phyloP scores from a whole-genome alignment of 805 yeast species.

The Schizosaccharomyces octosporus region DNA sequence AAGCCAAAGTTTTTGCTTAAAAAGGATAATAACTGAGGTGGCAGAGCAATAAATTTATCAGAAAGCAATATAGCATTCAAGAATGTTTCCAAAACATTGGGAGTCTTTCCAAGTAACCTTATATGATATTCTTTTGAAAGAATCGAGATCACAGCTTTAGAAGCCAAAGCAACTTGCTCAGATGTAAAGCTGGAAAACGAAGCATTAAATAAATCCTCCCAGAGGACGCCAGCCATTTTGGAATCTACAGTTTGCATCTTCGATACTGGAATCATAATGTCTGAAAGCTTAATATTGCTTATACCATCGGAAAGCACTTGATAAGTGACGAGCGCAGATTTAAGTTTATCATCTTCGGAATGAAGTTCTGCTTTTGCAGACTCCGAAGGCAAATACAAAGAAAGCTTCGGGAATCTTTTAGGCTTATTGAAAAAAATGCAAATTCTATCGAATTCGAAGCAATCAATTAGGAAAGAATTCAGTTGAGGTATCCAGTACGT shows the following conservation, averaged over 20 bases:
- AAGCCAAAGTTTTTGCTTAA: conserved; percentile 68
- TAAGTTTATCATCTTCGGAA: background rate
- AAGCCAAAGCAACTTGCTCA: conserved; percentile 60
- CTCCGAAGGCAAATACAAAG: background rate
- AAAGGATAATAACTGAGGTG: conserved; percentile 82
- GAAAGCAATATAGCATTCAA: conserved; percentile 54
- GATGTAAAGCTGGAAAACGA: conserved; percentile 51
- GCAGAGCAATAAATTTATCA: conserved; percentile 43
- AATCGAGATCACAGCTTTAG: conserved; percentile 50
- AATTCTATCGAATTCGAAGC: background rate
- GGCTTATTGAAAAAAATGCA: background rate
- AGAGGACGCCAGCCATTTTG: conserved; percentile 18
- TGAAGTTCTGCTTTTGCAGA: too few relatives aligned
- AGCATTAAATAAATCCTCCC: conserved; percentile 66
- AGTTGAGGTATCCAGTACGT: conserved; percentile 91
- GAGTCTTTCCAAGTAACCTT: conserved; percentile 67
- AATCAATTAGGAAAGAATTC: conserved; percentile 21
- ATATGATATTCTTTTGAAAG: conserved; percentile 77
- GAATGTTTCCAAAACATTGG: conserved; percentile 66
- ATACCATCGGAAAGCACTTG: background rate
- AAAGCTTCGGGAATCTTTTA: background rate
- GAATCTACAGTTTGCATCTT: background rate
- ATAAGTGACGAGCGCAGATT: background rate
- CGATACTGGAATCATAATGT: background rate
- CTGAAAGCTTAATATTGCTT: background rate